These are phyloP conservation scores for Fusarium chaquense DNA, from an alignment of 2,329 filamentous ascomycete species.

Conservation along the genomic window DNA sequence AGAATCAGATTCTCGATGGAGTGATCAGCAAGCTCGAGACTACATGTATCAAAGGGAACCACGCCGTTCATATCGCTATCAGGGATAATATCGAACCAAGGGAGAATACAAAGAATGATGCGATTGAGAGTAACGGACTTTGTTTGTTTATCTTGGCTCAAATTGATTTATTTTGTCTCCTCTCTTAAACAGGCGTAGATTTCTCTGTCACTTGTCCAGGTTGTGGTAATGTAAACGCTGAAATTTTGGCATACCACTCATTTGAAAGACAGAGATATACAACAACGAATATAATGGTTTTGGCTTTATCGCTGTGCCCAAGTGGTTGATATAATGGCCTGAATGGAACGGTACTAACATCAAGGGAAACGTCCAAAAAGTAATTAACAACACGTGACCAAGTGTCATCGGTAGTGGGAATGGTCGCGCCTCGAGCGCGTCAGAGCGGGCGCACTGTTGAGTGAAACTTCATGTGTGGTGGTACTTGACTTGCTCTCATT, in stretches of 20 bases:
- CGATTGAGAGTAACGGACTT: neutral
- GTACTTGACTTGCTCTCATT: constrained; percentile 18
- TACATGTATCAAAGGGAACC: constrained; percentile 35
- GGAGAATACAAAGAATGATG: constrained; percentile 2
- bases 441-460: constrained; percentile 9
- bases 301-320: neutral
- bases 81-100: neutral
- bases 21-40: constrained; percentile 29
- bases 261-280: neutral
- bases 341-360: no score
- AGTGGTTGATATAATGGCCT: neutral
- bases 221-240: neutral
- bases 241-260: neutral
- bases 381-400: constrained; percentile 37
- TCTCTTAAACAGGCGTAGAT: neutral
- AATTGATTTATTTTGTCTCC: neutral
- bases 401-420: constrained; percentile 28
- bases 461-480: constrained; percentile 19
- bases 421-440: constrained; percentile 43
- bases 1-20: constrained; percentile 32
- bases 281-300: neutral
- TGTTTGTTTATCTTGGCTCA: neutral
- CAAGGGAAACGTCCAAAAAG: neutral
- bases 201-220: neutral
- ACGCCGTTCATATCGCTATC: constrained; percentile 5